Conservation (phyloP, 192 early-diverging fungal genomes). For the Borealophlyctis nickersoniae region DNA sequence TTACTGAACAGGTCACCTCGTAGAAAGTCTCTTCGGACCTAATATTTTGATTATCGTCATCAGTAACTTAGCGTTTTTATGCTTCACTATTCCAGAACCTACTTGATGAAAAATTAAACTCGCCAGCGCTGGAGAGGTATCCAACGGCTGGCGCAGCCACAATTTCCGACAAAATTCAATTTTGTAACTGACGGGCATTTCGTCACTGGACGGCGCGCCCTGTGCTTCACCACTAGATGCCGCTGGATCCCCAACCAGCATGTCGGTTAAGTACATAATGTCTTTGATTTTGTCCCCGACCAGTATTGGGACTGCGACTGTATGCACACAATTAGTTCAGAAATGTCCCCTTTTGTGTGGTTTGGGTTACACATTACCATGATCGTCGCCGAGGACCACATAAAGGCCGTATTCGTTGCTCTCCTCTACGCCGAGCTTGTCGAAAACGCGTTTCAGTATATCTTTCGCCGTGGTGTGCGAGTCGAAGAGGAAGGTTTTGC, state of each 20-base stretch:
- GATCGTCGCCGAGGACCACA: background rate
- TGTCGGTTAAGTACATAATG: background rate
- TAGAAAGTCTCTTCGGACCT: background rate
- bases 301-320: background rate
- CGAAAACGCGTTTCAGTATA: background rate
- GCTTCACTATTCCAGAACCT: background rate
- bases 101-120: background rate
- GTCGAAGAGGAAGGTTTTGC: background rate
- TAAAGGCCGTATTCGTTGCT: constrained; percentile 1
- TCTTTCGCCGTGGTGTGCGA: background rate
- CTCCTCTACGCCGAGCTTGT: background rate
- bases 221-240: background rate
- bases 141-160: background rate
- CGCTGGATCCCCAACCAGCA: background rate
- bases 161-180: background rate
- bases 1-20: background rate
- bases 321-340: background rate
- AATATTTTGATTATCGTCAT: background rate
- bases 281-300: background rate
- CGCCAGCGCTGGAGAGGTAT: background rate
- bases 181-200: background rate
- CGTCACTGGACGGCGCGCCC: no score
- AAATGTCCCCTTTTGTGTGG: background rate
- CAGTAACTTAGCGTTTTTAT: background rate
- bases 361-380: background rate